Evolutionary conservation across 176 grass and related monocot genomes (phyloP), one percentile per base, ranked within the genome.

Genomic region (Hordeum vulgare): DNA sequence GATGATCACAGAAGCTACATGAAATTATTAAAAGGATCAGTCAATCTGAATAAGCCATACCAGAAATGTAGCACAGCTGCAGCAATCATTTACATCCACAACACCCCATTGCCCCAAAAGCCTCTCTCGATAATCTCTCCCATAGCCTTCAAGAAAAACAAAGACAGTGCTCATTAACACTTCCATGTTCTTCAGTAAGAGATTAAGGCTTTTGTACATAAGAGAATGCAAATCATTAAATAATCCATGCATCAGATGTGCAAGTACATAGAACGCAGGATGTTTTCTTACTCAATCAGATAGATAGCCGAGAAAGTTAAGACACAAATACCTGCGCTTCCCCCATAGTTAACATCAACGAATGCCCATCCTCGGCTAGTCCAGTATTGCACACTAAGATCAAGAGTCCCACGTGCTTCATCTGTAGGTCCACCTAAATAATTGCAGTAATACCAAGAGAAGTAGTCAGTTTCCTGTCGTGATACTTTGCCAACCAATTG

Each of bases 281-380:
- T 56, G 8, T 56, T 20, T 40, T 20, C 47, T 51, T 51, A 51
- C 15, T 35, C 21, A 54, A 54, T 76, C 18, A 11, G 47, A 87
- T 66, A 82, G 76, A 70, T 77, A 77, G 21, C 53, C 18, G 13
- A 47, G 9, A 45, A 49, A 83, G 83, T 24, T 31, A 80, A 53
- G 57, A 18, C 61, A 53, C 5, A 77, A 68, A 74, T 37, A 97
- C 94, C 94, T 78, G 94, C 85, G 85, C 94, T 97, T 84, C 94
- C 94, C n/a, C 94, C 94, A 85, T 97, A 92, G 71, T 97, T 97
- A 88, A 97, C 94, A 90, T 97, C 91, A 64, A 94, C 89, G 84
- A 91, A 84, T 58, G 89, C 91, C 94, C 94, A 97, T 37, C 94
- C 94, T 86, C 91, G 89, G 75, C 91, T 94, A 64, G 91, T 97